A percentile compares a stretch with the other conserved stretches of the same genome.
These are phyloP conservation scores for Oropetium thomaeum DNA, from an alignment of 176 grass and related monocot species.

Conservation along the genomic window DNA sequence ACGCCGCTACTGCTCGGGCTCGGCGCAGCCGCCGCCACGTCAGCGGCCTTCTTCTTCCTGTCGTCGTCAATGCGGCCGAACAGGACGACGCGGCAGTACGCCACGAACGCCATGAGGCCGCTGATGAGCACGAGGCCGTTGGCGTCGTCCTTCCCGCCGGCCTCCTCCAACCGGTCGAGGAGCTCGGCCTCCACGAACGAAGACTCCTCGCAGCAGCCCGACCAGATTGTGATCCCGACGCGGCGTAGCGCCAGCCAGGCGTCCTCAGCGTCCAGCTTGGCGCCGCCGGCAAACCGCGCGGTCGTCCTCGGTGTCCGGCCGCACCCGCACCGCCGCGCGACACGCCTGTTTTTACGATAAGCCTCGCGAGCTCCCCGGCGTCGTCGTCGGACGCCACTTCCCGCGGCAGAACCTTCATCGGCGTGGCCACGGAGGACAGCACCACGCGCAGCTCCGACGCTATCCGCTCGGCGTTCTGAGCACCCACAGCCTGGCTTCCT, in stretches of 20 bases:
- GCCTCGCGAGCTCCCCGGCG: too few species aligned
- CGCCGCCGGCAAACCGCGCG: constrained; percentile 39
- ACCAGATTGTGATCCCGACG: constrained; percentile 51
- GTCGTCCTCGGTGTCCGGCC: constrained; percentile 34
- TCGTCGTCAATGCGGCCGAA: constrained; percentile 39
- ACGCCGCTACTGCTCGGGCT: too few species aligned
- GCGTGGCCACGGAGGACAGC: constrained; percentile 55
- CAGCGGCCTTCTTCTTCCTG: neutral
- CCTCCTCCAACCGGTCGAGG: constrained; percentile 39
- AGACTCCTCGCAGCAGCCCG: constrained; percentile 52
- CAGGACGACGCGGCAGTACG: constrained; percentile 60
- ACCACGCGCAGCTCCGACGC: constrained; percentile 58
- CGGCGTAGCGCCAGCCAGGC: constrained; percentile 42
- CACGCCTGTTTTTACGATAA: too few species aligned
- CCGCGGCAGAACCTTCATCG: constrained; percentile 51
- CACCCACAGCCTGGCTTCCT: constrained; percentile 61
- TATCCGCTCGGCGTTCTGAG: constrained; percentile 54
- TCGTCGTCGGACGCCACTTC: too few species aligned
- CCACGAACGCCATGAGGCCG: constrained; percentile 61
- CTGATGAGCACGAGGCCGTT: constrained; percentile 51
- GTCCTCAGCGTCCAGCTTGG: constrained; percentile 39
- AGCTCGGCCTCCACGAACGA: constrained; percentile 63
- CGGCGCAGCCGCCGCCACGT: neutral
- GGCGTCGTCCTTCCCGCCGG: constrained; percentile 34
- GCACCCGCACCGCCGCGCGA: constrained; percentile 22